Conservation (phyloP, 495 filamentous ascomycete species). For the Aspergillus bridgeri region DNA sequence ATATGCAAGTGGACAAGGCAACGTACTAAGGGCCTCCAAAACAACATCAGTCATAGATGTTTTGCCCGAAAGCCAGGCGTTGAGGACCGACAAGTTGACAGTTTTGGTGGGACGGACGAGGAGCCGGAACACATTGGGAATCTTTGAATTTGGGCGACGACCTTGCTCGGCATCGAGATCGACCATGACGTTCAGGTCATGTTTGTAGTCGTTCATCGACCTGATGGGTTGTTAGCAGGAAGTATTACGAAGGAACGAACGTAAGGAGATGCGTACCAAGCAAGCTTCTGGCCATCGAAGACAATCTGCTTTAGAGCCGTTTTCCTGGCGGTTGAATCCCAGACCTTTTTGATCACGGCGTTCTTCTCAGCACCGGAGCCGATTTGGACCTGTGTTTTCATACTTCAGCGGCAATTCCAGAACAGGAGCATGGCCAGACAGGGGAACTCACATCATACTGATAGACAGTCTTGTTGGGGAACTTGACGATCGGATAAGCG, state of each 20-base stretch:
- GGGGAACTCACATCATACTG: constrained; percentile 79
- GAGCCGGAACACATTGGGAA: constrained; percentile 51
- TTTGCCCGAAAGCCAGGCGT: constrained; percentile 58
- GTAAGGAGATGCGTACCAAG: constrained; percentile 61
- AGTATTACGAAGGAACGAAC: neutral
- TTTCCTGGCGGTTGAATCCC: constrained; percentile 61
- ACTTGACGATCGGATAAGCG: constrained; percentile 61
- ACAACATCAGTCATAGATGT: constrained; percentile 58
- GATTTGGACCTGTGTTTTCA: constrained; percentile 56
- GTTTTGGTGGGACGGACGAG: constrained; percentile 54
- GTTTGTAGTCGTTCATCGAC: constrained; percentile 32
- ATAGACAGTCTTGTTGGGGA: constrained; percentile 54
- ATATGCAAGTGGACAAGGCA: neutral
- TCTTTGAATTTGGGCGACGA: constrained; percentile 22
- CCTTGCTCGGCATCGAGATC: constrained; percentile 64
- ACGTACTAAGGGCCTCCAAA: constrained; percentile 72
- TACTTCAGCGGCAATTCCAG: constrained; percentile 6
- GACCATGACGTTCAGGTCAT: constrained; percentile 47
- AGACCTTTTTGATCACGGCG: constrained; percentile 66
- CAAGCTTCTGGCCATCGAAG: constrained; percentile 74
- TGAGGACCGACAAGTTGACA: constrained; percentile 62
- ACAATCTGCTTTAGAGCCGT: constrained; percentile 56
- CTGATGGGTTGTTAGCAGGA: constrained; percentile 19
- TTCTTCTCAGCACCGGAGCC: constrained; percentile 58
- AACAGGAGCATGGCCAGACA: neutral